phyloP scores from a whole-genome alignment of 495 filamentous ascomycete species.

The Hypoxylon perforatum region DNA sequence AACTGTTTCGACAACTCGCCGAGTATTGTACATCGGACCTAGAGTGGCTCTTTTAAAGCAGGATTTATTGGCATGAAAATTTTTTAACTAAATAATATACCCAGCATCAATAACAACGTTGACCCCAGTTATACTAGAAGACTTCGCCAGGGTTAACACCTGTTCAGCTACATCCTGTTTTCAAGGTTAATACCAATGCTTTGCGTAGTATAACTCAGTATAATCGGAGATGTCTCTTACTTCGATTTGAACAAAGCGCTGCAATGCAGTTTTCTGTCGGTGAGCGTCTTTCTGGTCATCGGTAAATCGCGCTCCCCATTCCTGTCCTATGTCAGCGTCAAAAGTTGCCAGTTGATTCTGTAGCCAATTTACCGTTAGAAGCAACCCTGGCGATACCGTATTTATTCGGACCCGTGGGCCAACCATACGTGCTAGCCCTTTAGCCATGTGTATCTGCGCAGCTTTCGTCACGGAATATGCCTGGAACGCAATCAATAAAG shows the following conservation, averaged over 20 bases:
- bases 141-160: conserved; percentile 53
- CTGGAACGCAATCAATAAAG: conserved; percentile 25
- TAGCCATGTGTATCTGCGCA: conserved; percentile 64
- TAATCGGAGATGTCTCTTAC: conserved; percentile 3
- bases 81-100: conserved; percentile 33
- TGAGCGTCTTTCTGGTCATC: conserved; percentile 53
- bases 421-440: conserved; percentile 59
- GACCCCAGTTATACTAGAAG: conserved; percentile 50
- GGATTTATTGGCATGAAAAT: too few relatives aligned
- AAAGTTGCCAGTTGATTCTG: conserved; percentile 9
- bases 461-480: conserved; percentile 64
- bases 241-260: conserved; percentile 59
- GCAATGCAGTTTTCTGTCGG: conserved; percentile 58
- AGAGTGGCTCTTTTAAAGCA: too few relatives aligned
- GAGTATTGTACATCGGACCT: too few relatives aligned
- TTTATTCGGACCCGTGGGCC: conserved; percentile 64
- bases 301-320: conserved; percentile 64
- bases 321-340: conserved; percentile 41
- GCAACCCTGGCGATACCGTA: conserved; percentile 60
- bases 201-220: not conserved
- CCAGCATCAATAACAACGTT: conserved; percentile 57
- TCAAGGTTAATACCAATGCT: not conserved
- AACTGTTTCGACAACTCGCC: too few relatives aligned
- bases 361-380: conserved; percentile 53
- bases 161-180: conserved; percentile 57